Evolutionary conservation across 805 yeast species (phyloP).

Genomic region (Priceomyces medius): DNA sequence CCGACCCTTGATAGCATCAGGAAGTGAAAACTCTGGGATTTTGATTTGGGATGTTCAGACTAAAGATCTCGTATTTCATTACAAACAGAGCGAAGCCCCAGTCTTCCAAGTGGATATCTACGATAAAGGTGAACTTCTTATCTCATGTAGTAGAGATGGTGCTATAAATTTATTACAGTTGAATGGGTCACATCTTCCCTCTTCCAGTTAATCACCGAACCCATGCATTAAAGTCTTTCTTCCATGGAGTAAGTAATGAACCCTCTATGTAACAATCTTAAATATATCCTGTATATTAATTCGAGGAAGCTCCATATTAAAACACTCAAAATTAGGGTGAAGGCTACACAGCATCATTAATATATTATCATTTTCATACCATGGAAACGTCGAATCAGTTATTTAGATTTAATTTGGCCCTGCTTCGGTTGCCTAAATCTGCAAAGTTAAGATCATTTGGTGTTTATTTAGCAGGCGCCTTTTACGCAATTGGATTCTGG

Average conservation of each 20-base stretch:
- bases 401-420: conserved; percentile 57
- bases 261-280: not conserved
- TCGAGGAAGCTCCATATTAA: not conserved
- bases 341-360: conserved; percentile 17
- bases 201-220: too few species aligned
- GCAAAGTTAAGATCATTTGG: conserved; percentile 69
- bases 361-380: conserved; percentile 18
- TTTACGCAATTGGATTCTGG: conserved; percentile 89
- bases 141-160: conserved; percentile 26
- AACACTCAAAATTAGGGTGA: not conserved
- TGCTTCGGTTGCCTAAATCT: conserved; percentile 66
- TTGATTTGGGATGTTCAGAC: conserved; percentile 68
- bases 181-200: too few species aligned
- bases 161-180: conserved; percentile 20
- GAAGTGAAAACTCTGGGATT: conserved; percentile 55
- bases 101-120: conserved; percentile 43
- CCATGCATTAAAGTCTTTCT: too few species aligned
- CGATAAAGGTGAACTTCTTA: conserved; percentile 37
- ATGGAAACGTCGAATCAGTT: conserved; percentile 51
- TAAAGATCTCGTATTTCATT: conserved; percentile 44
- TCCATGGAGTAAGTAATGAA: too few species aligned
- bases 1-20: conserved; percentile 52
- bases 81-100: conserved; percentile 19
- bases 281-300: not conserved
- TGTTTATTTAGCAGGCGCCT: conserved; percentile 72